Base-by-base conservation (phyloP, 345 rosid species). In the Pistacia vera region DNA sequence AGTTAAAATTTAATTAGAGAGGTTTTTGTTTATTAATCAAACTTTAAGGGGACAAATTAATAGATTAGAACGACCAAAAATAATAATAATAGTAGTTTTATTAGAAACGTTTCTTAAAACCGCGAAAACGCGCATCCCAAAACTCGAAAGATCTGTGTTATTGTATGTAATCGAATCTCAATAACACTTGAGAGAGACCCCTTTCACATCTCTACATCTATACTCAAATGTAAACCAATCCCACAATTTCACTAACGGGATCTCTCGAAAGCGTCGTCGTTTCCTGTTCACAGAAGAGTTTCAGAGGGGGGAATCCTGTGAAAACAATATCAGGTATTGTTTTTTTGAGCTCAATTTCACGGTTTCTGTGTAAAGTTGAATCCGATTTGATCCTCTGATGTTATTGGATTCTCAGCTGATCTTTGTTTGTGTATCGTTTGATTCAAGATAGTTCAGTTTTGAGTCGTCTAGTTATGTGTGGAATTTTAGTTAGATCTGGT, bases 401-500 rank as follows among this genome's bases (percentile, higher is more conserved):
- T 55, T 35, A 35, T 70, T 48, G 48, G 73, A 36, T 36, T 71
- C 14, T 72, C n/a, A 35, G 9, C 36, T 72, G 68, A 48, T 48
- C 44, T 62, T 11, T 11, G 20, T 17, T 61, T 48, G 49, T 7
- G 6, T 49, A 18, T 51, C 41, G 3, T 72, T 72, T 48, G 75
- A 61, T 72, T 72, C 59, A 10, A 12, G 44, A 36, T 71, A 22
- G 51, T 57, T 9, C 22, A 4, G 18, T 56, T 70, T 52, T 36
- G 14, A 55, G 73, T 11, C 63, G 33, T 30, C 55, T 70, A 69
- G 48, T 70, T 56, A 16, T 36, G 5, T 56, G 18, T 55, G 18
- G 13, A 18, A 30, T 6, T 48, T 61, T 57, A 46, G 68, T 61
- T 73, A 73, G 76, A 73, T 72, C 75, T 72, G 67, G 68, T 13